These are phyloP conservation scores for Cryphonectria nitschkei DNA, from an alignment of 2,329 filamentous ascomycete species.

Conservation along the genomic window DNA sequence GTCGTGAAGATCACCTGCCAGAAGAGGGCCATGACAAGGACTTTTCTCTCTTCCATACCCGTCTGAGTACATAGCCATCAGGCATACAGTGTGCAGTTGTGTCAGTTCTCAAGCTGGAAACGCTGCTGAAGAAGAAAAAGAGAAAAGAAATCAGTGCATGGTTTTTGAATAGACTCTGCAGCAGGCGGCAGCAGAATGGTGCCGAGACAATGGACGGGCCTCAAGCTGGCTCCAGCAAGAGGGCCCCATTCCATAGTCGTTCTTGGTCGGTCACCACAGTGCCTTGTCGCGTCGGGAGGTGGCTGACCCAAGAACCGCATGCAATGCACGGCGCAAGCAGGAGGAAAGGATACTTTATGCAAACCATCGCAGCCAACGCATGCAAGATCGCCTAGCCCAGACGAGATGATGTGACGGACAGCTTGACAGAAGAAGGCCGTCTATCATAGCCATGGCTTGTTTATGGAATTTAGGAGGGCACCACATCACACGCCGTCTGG, in stretches of 20 bases:
- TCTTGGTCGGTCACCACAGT: background rate
- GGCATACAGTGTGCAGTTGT: background rate
- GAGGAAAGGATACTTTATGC: background rate
- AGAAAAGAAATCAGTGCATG: background rate
- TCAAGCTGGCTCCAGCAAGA: background rate
- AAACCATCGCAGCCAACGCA: slow-evolving; percentile 18
- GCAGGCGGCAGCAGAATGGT: slow-evolving; percentile 15
- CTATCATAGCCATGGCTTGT: too few relatives aligned
- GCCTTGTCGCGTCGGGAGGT: background rate
- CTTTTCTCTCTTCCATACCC: background rate
- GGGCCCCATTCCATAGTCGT: background rate
- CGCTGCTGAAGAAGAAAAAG: background rate
- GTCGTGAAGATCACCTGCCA: background rate
- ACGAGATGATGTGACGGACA: background rate
- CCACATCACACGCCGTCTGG: background rate
- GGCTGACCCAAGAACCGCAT: background rate
- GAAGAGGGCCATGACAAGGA: background rate
- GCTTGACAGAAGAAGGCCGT: background rate
- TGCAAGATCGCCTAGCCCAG: slow-evolving; percentile 20
- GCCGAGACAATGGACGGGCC: slow-evolving; percentile 28
- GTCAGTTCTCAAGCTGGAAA: background rate
- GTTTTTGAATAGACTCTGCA: background rate
- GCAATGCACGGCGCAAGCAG: background rate
- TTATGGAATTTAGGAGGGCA: too few relatives aligned
- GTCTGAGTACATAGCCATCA: background rate